Percentiles rank a stretch among this genome's conserved stretches.
These are phyloP conservation scores for Scalesia atractyloides DNA, from an alignment of 129 eudicot genomes.

Conservation along the genomic window DNA sequence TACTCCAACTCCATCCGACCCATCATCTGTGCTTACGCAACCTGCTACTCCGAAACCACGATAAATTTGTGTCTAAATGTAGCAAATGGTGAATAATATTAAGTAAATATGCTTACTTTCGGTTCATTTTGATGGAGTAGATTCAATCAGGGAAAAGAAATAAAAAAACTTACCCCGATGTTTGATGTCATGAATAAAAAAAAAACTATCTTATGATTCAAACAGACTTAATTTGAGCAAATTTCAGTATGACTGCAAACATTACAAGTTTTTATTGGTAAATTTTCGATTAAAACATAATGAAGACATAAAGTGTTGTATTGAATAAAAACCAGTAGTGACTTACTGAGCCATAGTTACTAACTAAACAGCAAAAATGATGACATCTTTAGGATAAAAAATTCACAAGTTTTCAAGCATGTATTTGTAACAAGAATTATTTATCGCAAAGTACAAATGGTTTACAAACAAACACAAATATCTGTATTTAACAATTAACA, in stretches of 20 bases:
- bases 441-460: neutral
- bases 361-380: neutral
- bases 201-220: neutral
- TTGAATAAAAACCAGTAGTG: neutral
- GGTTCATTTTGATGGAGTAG: conserved; percentile 8
- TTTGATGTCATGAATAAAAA: neutral
- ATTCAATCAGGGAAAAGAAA: neutral
- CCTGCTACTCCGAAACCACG: conserved; percentile 76
- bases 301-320: neutral
- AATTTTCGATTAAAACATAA: neutral
- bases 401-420: neutral
- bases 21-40: conserved; percentile 49
- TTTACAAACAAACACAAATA: neutral
- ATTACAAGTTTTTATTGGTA: neutral
- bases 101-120: conserved; percentile 25
- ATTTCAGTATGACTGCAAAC: neutral
- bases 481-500: neutral
- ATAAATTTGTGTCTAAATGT: conserved; percentile 40
- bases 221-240: neutral
- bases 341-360: neutral
- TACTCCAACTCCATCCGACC: conserved; percentile 40
- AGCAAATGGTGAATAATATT: conserved; percentile 21
- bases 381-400: neutral
- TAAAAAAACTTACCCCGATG: neutral
- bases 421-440: neutral